Evolutionary conservation across 495 filamentous ascomycete genomes (phyloP), one percentile per base, ranked within the genome.

Genomic region (Aspergillus baeticus): DNA sequence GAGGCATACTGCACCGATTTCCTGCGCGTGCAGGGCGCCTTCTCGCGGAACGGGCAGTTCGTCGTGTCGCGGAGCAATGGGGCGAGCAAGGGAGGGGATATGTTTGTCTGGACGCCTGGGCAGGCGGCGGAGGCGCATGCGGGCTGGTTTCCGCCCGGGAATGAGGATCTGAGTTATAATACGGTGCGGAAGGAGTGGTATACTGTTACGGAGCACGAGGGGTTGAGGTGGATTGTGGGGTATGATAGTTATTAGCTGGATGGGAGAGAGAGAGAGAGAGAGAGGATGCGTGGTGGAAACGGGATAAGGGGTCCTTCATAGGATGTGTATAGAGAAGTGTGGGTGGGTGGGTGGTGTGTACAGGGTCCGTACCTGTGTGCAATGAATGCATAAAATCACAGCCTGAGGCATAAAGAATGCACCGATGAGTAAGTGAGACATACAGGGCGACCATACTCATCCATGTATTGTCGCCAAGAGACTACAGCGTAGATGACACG

Each of bases 121-220:
- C 11, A 50, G 18, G 17, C 36, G 13, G 57, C 59, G 5, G 45
- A 33, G 33, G n/a, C 29, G 2, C 37, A 50, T 23, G 6, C 18
- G 22, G 47, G 51, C 3, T 67, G 52, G 52, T 64, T 67, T 13
- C 59, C 57, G 46, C 55, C 64, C 10, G 64, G 64, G 0, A 62
- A 62, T 52, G 64, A 67, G 45, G 65, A 67, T 22, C 10, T 64
- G 37, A 62, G 59, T 26, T 67, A 44, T 39, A 62, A 63, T 36
- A 35, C 45, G 11, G 54, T 57, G 10, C 44, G 51, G 8, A 49
- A 49, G 59, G 62, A 64, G 54, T 67, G 61, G 43, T 67, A 67
- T 53, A 64, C 64, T 20, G 57, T 64, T 35, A 67, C 64, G 0
- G 64, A 67, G 44, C 63, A 67, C 38, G 53, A 53, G 8, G 42